phyloP scores from a whole-genome alignment of 768 basidiomycete genomes.

The Peribolospora baueri region DNA sequence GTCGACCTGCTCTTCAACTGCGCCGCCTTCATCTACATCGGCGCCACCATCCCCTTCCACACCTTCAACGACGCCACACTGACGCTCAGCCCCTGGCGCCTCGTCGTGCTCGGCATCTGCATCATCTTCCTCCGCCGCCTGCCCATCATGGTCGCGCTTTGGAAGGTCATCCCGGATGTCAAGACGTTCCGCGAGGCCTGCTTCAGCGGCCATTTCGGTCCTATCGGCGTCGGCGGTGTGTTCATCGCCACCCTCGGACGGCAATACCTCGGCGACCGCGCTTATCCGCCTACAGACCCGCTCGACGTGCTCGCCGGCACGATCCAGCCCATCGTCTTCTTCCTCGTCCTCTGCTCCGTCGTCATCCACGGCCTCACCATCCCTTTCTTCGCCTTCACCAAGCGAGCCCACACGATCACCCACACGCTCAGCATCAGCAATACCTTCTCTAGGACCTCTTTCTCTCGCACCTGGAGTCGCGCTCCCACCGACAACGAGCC shows the following conservation, averaged over 20 bases:
- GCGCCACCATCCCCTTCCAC: constrained; percentile 89
- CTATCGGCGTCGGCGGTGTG: constrained; percentile 87
- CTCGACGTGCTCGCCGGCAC: constrained; percentile 40
- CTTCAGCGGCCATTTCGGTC: constrained; percentile 88
- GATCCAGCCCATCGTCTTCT: constrained; percentile 81
- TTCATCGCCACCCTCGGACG: constrained; percentile 40
- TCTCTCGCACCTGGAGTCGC: constrained; percentile 29
- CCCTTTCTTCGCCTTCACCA: constrained; percentile 74
- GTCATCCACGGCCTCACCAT: constrained; percentile 43
- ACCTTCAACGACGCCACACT: constrained; percentile 41
- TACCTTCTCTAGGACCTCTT: constrained; percentile 13
- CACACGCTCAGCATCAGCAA: constrained; percentile 50
- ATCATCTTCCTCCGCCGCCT: constrained; percentile 62
- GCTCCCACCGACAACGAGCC: constrained; percentile 34
- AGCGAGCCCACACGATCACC: constrained; percentile 71
- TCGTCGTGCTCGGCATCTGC: constrained; percentile 56
- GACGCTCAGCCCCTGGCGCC: constrained; percentile 55
- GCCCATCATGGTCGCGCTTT: constrained; percentile 58
- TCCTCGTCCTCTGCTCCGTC: constrained; percentile 52
- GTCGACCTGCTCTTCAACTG: constrained; percentile 90
- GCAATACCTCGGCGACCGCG: constrained; percentile 16
- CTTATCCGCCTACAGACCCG: constrained; percentile 30
- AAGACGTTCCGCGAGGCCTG: constrained; percentile 82
- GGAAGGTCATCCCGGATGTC: constrained; percentile 84
- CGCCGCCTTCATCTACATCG: constrained; percentile 83